Base-by-base conservation (phyloP, 1,284 basidiomycete species). In the Bondarzewia mesenterica region DNA sequence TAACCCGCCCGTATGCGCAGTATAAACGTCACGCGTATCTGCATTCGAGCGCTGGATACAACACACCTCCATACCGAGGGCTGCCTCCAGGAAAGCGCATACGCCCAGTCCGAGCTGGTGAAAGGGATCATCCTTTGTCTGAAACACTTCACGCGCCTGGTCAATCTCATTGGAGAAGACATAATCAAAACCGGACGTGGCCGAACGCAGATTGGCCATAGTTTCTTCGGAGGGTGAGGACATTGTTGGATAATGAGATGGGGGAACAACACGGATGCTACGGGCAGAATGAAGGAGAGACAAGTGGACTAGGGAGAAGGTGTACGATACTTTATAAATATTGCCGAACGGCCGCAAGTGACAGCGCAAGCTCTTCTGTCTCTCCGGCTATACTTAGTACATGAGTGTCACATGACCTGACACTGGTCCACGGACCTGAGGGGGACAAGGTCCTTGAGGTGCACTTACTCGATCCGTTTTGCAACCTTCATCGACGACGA, bases 11-110 rank as follows among this genome's bases (percentile, higher is more conserved):
- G 36, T 25, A 8, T 21, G 47, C 22, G 48, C 42, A 38, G 29
- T n/a, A n/a, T 3, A 3, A 15, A 32, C 2, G 29, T 8, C 29
- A 32, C 10, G 29, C 10, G 29, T 35, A 40, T 48, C 32, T 45
- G 42, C 29, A 42, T 15, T 7, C 22, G 22, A 47, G 5, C 1
- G 3, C 10, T 32, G 22, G 14, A 26, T 21, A 14, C 21, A 16
- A 60, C 70, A n/a, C 39, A 81, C 82, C 75, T 89, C 86, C 80
- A 89, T 80, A 16, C 85, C 83, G n/a, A 89, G 65, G 1, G 83
- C 85, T 2, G 86, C 87, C 62, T 87, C 80, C 26, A 89, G 65
- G 56, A 89, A 89, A 1, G 78, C 75, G 51, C 80, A 81, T 0
- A 81, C 78, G n/a, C 85, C 87, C 1, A 79, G 66, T 2, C 86